A percentile compares a stretch with the other conserved stretches of the same genome.
Conservation (phyloP, 495 filamentous ascomycete genomes). For the Neurospora sp. region DNA sequence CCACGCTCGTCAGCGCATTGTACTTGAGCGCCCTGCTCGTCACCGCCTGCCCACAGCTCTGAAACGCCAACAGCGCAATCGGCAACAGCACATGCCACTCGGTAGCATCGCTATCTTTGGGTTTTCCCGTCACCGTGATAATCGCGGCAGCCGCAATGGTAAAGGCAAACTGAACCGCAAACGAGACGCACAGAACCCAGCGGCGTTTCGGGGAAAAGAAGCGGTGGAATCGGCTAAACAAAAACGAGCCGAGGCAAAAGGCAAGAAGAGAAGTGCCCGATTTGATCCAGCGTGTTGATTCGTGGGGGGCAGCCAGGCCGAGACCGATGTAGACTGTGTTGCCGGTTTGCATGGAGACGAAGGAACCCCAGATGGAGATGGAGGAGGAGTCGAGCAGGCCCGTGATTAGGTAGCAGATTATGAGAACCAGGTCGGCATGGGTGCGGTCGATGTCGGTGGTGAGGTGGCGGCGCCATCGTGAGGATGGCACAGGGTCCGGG, state of each 20-base stretch:
- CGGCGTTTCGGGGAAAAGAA: constrained; percentile 40
- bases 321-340: constrained; percentile 70
- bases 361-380: constrained; percentile 63
- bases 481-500: too few relatives aligned
- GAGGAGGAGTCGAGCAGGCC: constrained; percentile 64
- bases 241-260: constrained; percentile 57
- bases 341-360: constrained; percentile 73
- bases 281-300: constrained; percentile 53
- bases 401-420: constrained; percentile 62
- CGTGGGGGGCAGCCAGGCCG: constrained; percentile 45
- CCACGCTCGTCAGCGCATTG: constrained; percentile 54
- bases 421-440: constrained; percentile 50
- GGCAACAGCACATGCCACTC: constrained; percentile 51
- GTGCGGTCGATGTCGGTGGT: constrained; percentile 39
- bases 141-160: constrained; percentile 49
- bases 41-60: constrained; percentile 62
- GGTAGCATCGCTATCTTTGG: constrained; percentile 29
- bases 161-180: constrained; percentile 42
- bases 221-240: constrained; percentile 55
- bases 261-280: constrained; percentile 51
- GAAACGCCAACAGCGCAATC: constrained; percentile 56
- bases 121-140: constrained; percentile 34
- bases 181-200: constrained; percentile 55
- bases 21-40: constrained; percentile 53
- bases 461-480: constrained; percentile 34